These are phyloP conservation scores for Actinidia chinensis DNA, from an alignment of 179 eudicot genomes.

Conservation along the genomic window DNA sequence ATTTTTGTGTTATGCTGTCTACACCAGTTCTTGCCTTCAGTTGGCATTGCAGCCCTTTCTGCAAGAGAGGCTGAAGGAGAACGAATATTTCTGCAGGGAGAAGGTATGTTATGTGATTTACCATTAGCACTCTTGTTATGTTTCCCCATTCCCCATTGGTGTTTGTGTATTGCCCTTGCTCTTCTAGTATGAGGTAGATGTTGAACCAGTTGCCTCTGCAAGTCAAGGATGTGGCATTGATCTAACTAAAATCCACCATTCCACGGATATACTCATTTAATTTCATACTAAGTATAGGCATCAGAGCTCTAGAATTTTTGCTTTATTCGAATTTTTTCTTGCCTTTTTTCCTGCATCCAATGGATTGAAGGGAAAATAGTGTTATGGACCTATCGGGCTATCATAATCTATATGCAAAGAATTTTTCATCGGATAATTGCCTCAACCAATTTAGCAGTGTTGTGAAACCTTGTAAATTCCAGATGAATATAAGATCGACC, in stretches of 20 bases:
- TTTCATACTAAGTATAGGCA: not conserved
- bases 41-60: conserved; percentile 89
- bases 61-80: conserved; percentile 97
- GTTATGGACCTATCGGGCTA: not conserved
- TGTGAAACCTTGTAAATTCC: not conserved
- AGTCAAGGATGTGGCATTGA: not conserved
- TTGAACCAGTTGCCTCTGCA: not conserved
- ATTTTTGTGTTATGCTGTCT: conserved; percentile 16
- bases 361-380: not conserved
- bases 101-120: conserved; percentile 48
- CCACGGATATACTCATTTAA: not conserved
- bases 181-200: not conserved
- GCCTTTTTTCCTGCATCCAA: not conserved
- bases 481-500: not conserved
- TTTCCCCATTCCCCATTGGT: not conserved
- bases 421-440: not conserved
- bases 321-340: not conserved
- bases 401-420: not conserved
- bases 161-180: conserved; percentile 11
- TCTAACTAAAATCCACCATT: conserved; percentile 3
- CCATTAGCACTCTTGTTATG: not conserved
- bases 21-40: conserved; percentile 83
- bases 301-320: not conserved
- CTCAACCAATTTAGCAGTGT: not conserved
- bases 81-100: conserved; percentile 71